Conservation (phyloP, 2,329 filamentous ascomycete species). For the Colletotrichum gigasporum region DNA sequence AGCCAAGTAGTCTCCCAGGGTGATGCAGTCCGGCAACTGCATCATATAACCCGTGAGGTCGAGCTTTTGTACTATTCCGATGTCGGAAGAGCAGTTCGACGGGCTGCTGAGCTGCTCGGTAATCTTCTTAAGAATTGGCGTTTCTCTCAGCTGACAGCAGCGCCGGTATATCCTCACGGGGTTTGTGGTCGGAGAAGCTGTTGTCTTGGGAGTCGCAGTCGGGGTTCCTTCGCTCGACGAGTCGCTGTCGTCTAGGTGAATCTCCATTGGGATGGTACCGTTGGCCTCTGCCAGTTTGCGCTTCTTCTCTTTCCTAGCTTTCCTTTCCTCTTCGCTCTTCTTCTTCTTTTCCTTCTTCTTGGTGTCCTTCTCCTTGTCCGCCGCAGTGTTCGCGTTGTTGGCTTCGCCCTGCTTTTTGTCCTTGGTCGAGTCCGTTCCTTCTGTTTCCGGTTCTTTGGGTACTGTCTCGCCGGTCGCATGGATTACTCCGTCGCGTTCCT, state of each 20-base stretch:
- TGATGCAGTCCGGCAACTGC: slow-evolving; percentile 83
- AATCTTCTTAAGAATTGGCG: slow-evolving; percentile 89
- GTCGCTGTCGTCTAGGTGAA: slow-evolving; percentile 76
- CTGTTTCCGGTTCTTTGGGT: slow-evolving; percentile 51
- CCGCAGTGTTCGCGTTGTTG: slow-evolving; percentile 33
- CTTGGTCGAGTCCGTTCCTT: slow-evolving; percentile 38
- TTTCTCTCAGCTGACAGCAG: slow-evolving; percentile 94
- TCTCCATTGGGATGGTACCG: slow-evolving; percentile 84
- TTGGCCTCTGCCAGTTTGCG: slow-evolving; percentile 87
- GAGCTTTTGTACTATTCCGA: slow-evolving; percentile 82
- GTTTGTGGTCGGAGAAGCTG: slow-evolving; percentile 77
- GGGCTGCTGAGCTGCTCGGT: slow-evolving; percentile 85
- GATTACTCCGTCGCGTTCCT: slow-evolving; percentile 50
- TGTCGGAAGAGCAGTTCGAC: slow-evolving; percentile 70
- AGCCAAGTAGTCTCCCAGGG: slow-evolving; percentile 91
- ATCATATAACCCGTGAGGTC: slow-evolving; percentile 88
- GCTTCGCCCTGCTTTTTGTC: slow-evolving; percentile 35
- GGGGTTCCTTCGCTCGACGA: slow-evolving; percentile 53
- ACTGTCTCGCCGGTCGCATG: slow-evolving; percentile 52
- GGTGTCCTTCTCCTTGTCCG: slow-evolving; percentile 54
- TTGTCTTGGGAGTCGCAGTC: slow-evolving; percentile 70
- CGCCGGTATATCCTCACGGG: slow-evolving; percentile 91
- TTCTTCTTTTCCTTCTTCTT: slow-evolving; percentile 97
- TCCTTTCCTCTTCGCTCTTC: slow-evolving; percentile 89
- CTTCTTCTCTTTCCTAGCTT: slow-evolving; percentile 91